Evolutionary conservation across 2,329 filamentous ascomycete genomes (phyloP).

Genomic region (Grosmannia clavigera): DNA sequence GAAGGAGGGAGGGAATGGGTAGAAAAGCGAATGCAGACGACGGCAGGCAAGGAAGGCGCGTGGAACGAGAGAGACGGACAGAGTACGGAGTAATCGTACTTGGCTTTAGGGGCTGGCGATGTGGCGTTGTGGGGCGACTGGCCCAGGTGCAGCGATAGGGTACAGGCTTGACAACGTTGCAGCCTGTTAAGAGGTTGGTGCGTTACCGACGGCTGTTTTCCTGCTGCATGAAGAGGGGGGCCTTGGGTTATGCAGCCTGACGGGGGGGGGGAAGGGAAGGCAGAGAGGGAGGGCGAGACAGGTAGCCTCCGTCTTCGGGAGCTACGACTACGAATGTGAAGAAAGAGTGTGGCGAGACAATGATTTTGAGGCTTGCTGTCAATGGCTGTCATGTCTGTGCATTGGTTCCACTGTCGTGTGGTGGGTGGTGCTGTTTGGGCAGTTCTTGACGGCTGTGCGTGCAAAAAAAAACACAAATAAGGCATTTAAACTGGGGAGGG

Average conservation of each 20-base stretch:
- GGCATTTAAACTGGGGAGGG: too few relatives aligned
- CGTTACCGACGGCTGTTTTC: background rate
- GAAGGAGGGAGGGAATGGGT: constrained; percentile 13
- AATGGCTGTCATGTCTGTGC: background rate
- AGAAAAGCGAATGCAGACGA: background rate
- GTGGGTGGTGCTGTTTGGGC: background rate
- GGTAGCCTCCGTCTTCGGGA: too few relatives aligned
- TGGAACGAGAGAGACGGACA: background rate
- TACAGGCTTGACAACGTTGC: background rate
- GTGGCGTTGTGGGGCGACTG: background rate
- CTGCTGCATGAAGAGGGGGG: background rate
- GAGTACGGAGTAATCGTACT: background rate
- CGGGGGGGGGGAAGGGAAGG: background rate
- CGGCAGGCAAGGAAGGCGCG: background rate
- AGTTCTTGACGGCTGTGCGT: too few relatives aligned
- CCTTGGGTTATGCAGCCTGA: background rate
- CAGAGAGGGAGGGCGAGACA: constrained; percentile 7
- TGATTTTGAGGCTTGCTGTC: background rate
- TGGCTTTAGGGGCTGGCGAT: background rate
- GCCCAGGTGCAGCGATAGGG: background rate
- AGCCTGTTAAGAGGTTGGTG: background rate
- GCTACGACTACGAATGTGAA: background rate
- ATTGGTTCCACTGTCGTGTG: background rate
- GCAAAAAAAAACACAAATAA: too few relatives aligned
- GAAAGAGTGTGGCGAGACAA: constrained; percentile 9